phyloP scores from a whole-genome alignment of 352 stramenopile genomes.

The Globisporangium nunn region DNA sequence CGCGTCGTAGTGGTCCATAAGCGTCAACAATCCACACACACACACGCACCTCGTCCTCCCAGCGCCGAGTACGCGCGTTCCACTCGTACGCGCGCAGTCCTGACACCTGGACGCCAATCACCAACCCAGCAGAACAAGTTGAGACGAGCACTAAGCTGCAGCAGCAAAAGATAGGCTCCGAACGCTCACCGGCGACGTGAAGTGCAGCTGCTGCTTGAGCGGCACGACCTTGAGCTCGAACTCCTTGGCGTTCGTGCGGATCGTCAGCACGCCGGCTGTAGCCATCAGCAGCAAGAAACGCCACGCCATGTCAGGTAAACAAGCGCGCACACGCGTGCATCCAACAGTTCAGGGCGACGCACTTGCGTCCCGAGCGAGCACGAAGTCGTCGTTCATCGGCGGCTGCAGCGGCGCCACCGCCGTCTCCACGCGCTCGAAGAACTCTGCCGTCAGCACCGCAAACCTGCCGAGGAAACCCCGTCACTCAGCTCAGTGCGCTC shows the following conservation, averaged over 20 bases:
- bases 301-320: background rate
- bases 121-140: too few species aligned
- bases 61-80: constrained; percentile 60
- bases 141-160: too few species aligned
- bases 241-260: constrained; percentile 40
- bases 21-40: too few species aligned
- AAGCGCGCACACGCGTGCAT: background rate
- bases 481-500: background rate
- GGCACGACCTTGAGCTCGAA: constrained; percentile 55
- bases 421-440: constrained; percentile 57
- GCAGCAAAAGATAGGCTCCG: background rate
- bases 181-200: constrained; percentile 43
- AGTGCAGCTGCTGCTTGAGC: constrained; percentile 63
- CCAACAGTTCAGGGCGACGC: background rate
- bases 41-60: constrained; percentile 61
- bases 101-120: constrained; percentile 38
- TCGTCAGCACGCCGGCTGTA: constrained; percentile 33
- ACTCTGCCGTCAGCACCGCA: constrained; percentile 29
- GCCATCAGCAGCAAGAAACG: background rate
- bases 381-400: constrained; percentile 54
- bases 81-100: constrained; percentile 65
- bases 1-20: too few species aligned
- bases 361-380: constrained; percentile 37
- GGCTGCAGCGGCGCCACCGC: constrained; percentile 55
- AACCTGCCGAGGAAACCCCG: constrained; percentile 29